Percentiles rank a stretch among this genome's conserved stretches.
Conservation (phyloP, 2,329 filamentous ascomycete genomes). For the Acarospora socialis region DNA sequence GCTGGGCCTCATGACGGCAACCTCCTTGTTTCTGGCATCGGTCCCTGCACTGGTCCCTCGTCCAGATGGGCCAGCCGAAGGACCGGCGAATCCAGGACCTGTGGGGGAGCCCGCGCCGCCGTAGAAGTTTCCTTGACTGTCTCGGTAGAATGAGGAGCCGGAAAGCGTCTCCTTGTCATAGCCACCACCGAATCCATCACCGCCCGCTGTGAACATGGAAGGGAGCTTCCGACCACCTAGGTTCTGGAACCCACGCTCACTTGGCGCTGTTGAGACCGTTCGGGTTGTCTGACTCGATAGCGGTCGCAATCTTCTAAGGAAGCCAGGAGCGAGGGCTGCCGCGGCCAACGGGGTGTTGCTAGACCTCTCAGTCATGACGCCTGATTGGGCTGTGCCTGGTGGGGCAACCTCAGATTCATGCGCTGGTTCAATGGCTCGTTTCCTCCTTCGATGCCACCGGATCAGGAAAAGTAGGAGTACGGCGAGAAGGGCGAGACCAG, state of each 20-base stretch:
- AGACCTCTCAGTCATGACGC: constrained; percentile 24
- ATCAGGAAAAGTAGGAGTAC: constrained; percentile 38
- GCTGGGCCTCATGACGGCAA: constrained; percentile 27
- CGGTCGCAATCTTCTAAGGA: constrained; percentile 26
- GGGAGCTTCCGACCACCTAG: constrained; percentile 34
- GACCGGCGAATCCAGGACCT: constrained; percentile 11
- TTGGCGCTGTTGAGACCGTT: constrained; percentile 17
- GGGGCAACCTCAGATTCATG: constrained; percentile 13
- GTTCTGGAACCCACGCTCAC: constrained; percentile 35
- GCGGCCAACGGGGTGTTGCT: constrained; percentile 26
- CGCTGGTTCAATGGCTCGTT: constrained; percentile 13
- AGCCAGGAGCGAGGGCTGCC: constrained; percentile 23
- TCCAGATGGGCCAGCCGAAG: constrained; percentile 19
- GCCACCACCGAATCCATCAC: constrained; percentile 31
- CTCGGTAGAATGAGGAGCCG: constrained; percentile 19
- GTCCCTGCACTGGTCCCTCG: too few species aligned
- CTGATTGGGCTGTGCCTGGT: constrained; percentile 6
- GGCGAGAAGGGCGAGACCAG: constrained; percentile 38
- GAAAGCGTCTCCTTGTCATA: constrained; percentile 16
- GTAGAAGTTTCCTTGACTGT: constrained; percentile 19
- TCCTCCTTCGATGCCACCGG: constrained; percentile 30
- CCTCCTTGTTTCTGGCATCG: constrained; percentile 17
- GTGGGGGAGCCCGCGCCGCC: constrained; percentile 10
- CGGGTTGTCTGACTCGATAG: constrained; percentile 21
- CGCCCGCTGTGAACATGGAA: constrained; percentile 31